phyloP scores from a whole-genome alignment of 345 rosid species.

The Pelargonium nanum region DNA sequence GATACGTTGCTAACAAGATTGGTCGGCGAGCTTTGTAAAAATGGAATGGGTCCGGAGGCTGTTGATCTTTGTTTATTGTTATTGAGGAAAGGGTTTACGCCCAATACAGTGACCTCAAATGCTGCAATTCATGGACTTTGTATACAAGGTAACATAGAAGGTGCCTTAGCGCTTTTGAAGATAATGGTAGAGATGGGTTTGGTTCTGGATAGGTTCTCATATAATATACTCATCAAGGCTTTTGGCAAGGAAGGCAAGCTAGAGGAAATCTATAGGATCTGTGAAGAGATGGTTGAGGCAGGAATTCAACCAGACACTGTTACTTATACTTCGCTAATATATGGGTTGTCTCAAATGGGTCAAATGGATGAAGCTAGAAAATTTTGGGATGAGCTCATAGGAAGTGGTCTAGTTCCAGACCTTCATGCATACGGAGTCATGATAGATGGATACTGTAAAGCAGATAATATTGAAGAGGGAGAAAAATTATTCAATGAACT shows the following conservation, averaged over 20 bases:
- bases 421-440: conserved; percentile 51
- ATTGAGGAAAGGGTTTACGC: conserved; percentile 34
- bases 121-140: conserved; percentile 69
- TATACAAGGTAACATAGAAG: conserved; percentile 45
- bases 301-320: conserved; percentile 56
- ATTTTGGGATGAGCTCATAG: conserved; percentile 50
- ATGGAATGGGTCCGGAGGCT: conserved; percentile 44
- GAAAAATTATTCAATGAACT: conserved; percentile 49
- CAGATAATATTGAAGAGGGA: conserved; percentile 50
- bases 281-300: conserved; percentile 50
- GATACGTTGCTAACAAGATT: conserved; percentile 50
- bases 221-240: conserved; percentile 48
- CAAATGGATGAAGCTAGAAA: conserved; percentile 52
- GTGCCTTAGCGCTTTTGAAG: conserved; percentile 41
- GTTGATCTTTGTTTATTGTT: conserved; percentile 47
- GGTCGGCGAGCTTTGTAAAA: conserved; percentile 51
- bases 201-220: conserved; percentile 43
- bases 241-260: conserved; percentile 44
- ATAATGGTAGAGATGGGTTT: conserved; percentile 42
- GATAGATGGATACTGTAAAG: conserved; percentile 71
- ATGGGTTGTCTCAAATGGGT: conserved; percentile 38
- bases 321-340: conserved; percentile 50
- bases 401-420: conserved; percentile 37
- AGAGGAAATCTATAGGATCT: conserved; percentile 43
- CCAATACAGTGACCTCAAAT: conserved; percentile 50